Conservation (phyloP, 2,329 filamentous ascomycete species). For the Ophiostoma sp. region DNA sequence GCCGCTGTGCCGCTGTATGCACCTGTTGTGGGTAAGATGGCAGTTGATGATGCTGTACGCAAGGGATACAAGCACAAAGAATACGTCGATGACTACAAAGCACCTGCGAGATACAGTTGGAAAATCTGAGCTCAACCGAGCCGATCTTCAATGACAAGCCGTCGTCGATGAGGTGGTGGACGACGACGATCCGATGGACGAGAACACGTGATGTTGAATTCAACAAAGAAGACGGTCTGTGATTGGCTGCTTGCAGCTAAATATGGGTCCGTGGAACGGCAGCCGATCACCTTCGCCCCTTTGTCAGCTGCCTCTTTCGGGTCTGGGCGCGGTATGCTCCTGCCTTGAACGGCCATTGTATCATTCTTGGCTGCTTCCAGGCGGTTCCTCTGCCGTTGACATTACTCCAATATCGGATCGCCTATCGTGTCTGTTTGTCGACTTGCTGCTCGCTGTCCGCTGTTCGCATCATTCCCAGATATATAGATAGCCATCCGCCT, state of each 20-base stretch:
- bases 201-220: neutral
- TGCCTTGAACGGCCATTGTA: neutral
- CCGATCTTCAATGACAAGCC: too few relatives aligned
- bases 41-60: too few relatives aligned
- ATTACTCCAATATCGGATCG: neutral
- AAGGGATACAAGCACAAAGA: too few relatives aligned
- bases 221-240: neutral
- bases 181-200: neutral
- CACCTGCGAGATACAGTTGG: too few relatives aligned
- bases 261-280: neutral
- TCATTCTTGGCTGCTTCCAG: neutral
- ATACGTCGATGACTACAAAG: too few relatives aligned
- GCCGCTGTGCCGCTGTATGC: too few relatives aligned
- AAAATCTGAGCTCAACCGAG: too few relatives aligned
- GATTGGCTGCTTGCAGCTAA: neutral
- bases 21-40: too few relatives aligned
- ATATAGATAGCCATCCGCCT: too few relatives aligned
- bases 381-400: too few relatives aligned
- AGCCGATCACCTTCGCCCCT: neutral
- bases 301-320: conserved; percentile 15
- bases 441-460: too few relatives aligned
- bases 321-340: neutral
- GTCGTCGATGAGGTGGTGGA: neutral
- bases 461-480: too few relatives aligned
- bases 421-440: neutral